A percentile compares a stretch with the other conserved stretches of the same genome.
Evolutionary conservation across 148 eudicot species (phyloP).

Genomic region (Nyssa sinensis): DNA sequence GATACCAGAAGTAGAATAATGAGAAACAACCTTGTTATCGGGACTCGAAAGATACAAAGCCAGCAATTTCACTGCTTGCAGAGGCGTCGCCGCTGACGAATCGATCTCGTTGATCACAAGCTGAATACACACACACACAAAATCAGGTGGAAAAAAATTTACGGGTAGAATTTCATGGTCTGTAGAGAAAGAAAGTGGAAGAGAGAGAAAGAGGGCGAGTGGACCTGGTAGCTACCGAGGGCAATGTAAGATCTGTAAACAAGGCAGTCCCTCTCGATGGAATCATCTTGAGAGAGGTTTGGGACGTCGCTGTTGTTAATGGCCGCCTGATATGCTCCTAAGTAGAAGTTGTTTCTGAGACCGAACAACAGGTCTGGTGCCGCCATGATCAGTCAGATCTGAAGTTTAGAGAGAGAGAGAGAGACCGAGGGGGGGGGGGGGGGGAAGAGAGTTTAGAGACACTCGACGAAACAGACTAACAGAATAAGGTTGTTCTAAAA

Average conservation of each 20-base stretch:
- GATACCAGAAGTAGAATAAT: slow-evolving; percentile 20
- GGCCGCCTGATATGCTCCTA: slow-evolving; percentile 89
- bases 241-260: slow-evolving; percentile 93
- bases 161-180: neutral
- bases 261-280: slow-evolving; percentile 64
- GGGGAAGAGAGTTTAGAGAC: too few relatives aligned
- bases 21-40: slow-evolving; percentile 51
- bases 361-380: slow-evolving; percentile 79
- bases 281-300: slow-evolving; percentile 67
- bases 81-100: slow-evolving; percentile 79
- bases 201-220: too few relatives aligned
- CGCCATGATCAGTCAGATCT: slow-evolving; percentile 42
- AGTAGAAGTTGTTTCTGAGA: slow-evolving; percentile 77
- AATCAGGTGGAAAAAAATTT: slow-evolving; percentile 5
- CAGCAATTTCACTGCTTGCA: slow-evolving; percentile 87
- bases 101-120: slow-evolving; percentile 81
- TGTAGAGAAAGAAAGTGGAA: neutral
- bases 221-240: slow-evolving; percentile 71
- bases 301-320: slow-evolving; percentile 81
- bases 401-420: neutral
- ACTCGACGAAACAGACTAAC: too few relatives aligned
- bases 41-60: slow-evolving; percentile 70
- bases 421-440: neutral
- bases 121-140: slow-evolving; percentile 33
- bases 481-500: too few relatives aligned